Conservation (phyloP, 345 rosid species). For the Stellera chamaejasme region DNA sequence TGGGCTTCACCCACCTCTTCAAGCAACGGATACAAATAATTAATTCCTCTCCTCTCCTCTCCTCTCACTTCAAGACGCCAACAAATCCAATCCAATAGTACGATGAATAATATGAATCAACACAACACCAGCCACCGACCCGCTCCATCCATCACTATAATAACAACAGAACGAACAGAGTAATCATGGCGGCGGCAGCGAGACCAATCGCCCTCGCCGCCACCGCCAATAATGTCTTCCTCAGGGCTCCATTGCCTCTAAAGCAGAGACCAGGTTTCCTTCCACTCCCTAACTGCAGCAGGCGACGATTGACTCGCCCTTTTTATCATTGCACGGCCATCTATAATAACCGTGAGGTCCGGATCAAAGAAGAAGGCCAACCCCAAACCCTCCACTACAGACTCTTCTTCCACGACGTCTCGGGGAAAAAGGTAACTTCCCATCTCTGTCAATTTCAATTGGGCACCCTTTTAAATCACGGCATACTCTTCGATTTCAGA, state of each 20-base stretch:
- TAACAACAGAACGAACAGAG: neutral
- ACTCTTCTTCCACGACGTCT: constrained; percentile 15
- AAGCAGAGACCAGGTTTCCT: neutral
- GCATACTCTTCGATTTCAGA: constrained; percentile 20
- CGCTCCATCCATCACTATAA: neutral
- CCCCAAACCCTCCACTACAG: constrained; percentile 13
- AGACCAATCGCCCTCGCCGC: constrained; percentile 7
- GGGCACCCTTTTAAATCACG: too few relatives aligned
- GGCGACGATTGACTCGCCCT: neutral
- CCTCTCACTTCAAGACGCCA: too few relatives aligned
- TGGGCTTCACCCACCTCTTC: too few relatives aligned
- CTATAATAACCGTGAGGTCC: constrained; percentile 13
- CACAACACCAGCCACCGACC: too few relatives aligned
- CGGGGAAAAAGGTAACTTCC: constrained; percentile 12
- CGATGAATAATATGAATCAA: too few relatives aligned
- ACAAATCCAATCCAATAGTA: too few relatives aligned
- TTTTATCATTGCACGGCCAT: constrained; percentile 13
- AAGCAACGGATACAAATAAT: too few relatives aligned
- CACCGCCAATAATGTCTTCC: neutral
- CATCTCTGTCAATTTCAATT: too few relatives aligned
- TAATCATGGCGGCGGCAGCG: constrained; percentile 7
- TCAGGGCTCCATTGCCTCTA: constrained; percentile 4
- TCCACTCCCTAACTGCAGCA: neutral
- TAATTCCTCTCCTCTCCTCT: too few relatives aligned
- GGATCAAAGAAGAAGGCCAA: constrained; percentile 14